A percentile compares a stretch with the other conserved stretches of the same genome.
These are phyloP conservation scores for Flagelloscypha sp. DNA, from an alignment of 768 basidiomycete genomes.

Conservation along the genomic window DNA sequence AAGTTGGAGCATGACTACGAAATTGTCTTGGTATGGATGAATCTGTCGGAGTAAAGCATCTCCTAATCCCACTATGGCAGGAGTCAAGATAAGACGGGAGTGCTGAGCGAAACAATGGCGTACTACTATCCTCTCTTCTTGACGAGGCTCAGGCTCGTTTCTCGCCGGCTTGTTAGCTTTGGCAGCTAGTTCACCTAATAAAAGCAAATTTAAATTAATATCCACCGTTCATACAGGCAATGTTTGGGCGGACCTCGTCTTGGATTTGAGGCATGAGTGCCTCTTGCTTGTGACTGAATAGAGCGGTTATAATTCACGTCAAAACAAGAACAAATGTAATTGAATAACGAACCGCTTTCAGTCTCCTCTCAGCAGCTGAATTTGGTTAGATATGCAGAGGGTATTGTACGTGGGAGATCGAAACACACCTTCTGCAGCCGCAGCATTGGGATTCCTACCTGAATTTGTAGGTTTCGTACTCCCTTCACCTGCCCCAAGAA, in stretches of 20 bases:
- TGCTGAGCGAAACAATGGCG: no score
- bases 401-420: not conserved
- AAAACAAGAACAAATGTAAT: slow-evolving; percentile 7
- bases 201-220: no score
- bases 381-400: slow-evolving; percentile 24
- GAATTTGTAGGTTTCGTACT: slow-evolving; percentile 21
- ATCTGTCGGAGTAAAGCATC: no score
- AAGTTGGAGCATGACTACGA: no score
- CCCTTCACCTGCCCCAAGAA: no score
- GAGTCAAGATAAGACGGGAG: no score
- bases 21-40: no score
- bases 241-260: no score
- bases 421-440: slow-evolving; percentile 33
- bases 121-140: slow-evolving; percentile 35
- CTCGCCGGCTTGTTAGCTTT: slow-evolving; percentile 33
- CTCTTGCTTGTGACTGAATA: slow-evolving; percentile 33
- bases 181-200: slow-evolving; percentile 37
- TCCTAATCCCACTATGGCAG: no score
- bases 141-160: slow-evolving; percentile 22
- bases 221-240: no score
- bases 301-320: slow-evolving; percentile 12
- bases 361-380: slow-evolving; percentile 54
- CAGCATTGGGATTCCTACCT: slow-evolving; percentile 30
- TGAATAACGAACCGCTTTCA: slow-evolving; percentile 42
- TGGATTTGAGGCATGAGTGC: slow-evolving; percentile 36